phyloP scores from a whole-genome alignment of 1,139 yeast species.

The Debaryomycetaceae sp. region DNA sequence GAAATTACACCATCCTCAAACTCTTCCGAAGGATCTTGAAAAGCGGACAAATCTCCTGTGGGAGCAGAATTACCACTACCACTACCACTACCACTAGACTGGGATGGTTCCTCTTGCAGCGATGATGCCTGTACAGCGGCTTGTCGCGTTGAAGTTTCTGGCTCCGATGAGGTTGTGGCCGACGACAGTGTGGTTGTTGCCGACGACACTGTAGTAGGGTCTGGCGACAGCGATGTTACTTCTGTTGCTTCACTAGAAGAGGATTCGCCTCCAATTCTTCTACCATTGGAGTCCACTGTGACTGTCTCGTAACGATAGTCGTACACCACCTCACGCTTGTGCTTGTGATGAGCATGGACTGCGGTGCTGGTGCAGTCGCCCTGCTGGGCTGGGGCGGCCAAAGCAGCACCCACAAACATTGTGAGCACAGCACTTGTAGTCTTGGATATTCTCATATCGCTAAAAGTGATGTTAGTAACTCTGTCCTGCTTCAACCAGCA shows the following conservation, averaged over 20 bases:
- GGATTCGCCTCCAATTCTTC: constrained; percentile 18
- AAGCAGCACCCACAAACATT: constrained; percentile 35
- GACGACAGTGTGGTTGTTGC: constrained; percentile 5
- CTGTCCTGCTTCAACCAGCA: not conserved
- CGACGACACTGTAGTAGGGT: constrained; percentile 4
- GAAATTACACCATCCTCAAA: constrained; percentile 63
- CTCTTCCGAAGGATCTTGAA: constrained; percentile 46
- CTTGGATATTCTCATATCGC: constrained; percentile 28
- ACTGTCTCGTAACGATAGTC: constrained; percentile 43
- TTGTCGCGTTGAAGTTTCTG: constrained; percentile 2
- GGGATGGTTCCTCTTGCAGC: constrained; percentile 6
- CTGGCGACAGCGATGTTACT: constrained; percentile 8
- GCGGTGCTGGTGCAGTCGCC: constrained; percentile 38
- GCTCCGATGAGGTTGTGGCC: constrained; percentile 1
- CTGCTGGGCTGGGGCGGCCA: constrained; percentile 47
- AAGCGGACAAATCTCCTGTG: constrained; percentile 57
- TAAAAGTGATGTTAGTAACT: constrained; percentile 4
- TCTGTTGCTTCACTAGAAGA: constrained; percentile 9
- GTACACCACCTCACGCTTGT: constrained; percentile 39
- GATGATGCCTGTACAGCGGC: not conserved
- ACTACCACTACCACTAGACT: constrained; percentile 4
- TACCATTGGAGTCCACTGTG: constrained; percentile 38
- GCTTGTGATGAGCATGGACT: constrained; percentile 41
- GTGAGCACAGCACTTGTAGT: constrained; percentile 34
- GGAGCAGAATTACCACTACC: constrained; percentile 14